These are phyloP conservation scores for Saccharomyces uvarum DNA, from an alignment of 1,139 yeast species.

Conservation along the genomic window DNA sequence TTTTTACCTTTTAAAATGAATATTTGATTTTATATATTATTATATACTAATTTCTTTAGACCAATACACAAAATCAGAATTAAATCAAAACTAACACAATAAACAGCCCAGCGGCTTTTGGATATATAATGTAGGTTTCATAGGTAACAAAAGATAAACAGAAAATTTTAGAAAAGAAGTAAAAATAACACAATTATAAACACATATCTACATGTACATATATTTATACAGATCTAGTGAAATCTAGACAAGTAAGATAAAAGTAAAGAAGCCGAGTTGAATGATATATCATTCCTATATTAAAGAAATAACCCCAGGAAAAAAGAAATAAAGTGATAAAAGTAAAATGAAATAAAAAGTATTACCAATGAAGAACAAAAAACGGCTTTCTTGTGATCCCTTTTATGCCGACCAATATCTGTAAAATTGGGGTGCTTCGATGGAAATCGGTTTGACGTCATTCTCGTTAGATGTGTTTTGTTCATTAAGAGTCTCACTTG, in stretches of 20 bases:
- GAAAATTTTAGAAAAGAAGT: background rate
- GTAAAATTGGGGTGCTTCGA: constrained; percentile 76
- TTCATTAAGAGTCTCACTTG: constrained; percentile 8
- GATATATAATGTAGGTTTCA: background rate
- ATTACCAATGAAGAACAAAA: background rate
- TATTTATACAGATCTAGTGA: background rate
- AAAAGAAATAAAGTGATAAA: background rate
- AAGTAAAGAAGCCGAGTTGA: background rate
- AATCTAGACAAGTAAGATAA: background rate
- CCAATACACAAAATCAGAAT: background rate
- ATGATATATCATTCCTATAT: background rate
- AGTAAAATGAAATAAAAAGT: background rate
- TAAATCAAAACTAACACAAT: background rate
- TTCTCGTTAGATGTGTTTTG: constrained; percentile 22
- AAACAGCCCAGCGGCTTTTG: background rate
- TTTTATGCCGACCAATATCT: constrained; percentile 70
- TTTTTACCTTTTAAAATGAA: background rate
- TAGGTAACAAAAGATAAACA: background rate
- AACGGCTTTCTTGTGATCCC: background rate
- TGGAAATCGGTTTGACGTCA: constrained; percentile 60
- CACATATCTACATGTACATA: background rate
- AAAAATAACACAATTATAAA: background rate
- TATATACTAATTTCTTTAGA: background rate
- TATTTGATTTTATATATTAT: background rate
- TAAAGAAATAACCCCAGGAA: background rate